Conservation (phyloP, 441 rosid species). For the Pelargonium exstipulatum region DNA sequence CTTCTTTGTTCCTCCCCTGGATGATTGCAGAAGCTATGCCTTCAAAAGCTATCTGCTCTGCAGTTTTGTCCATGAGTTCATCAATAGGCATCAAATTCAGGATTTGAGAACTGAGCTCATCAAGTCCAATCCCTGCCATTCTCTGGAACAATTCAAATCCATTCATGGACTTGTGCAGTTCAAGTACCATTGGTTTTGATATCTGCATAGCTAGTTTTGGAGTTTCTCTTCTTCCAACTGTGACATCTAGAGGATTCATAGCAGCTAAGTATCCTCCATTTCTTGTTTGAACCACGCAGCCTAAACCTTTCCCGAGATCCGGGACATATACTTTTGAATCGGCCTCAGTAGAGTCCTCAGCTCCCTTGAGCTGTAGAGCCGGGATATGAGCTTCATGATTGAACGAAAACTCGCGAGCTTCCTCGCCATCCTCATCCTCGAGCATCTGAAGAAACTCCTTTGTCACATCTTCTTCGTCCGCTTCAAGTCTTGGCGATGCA, state of each 20-base stretch:
- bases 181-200: conserved; percentile 63
- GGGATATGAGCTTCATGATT: conserved; percentile 35
- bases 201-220: conserved; percentile 90
- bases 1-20: conserved; percentile 84
- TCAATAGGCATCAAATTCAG: conserved; percentile 60
- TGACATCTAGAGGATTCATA: conserved; percentile 60
- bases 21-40: conserved; percentile 90
- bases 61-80: conserved; percentile 80
- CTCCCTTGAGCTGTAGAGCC: conserved; percentile 43
- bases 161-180: conserved; percentile 26
- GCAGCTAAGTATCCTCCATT: conserved; percentile 85
- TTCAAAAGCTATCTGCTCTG: conserved; percentile 91
- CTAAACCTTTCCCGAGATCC: conserved; percentile 82
- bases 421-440: conserved; percentile 52
- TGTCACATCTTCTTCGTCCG: conserved; percentile 76
- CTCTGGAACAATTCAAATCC: conserved; percentile 71
- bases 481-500: conserved; percentile 60
- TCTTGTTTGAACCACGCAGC: conserved; percentile 80
- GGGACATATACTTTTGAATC: conserved; percentile 55
- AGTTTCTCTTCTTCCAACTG: conserved; percentile 56
- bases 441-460: conserved; percentile 82
- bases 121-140: conserved; percentile 51
- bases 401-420: conserved; percentile 23
- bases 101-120: conserved; percentile 56
- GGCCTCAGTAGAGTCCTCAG: conserved; percentile 36